Percentiles rank a stretch among this genome's conserved stretches.
Conservation (phyloP, 805 yeast species). For the Teunomyces atbi region DNA sequence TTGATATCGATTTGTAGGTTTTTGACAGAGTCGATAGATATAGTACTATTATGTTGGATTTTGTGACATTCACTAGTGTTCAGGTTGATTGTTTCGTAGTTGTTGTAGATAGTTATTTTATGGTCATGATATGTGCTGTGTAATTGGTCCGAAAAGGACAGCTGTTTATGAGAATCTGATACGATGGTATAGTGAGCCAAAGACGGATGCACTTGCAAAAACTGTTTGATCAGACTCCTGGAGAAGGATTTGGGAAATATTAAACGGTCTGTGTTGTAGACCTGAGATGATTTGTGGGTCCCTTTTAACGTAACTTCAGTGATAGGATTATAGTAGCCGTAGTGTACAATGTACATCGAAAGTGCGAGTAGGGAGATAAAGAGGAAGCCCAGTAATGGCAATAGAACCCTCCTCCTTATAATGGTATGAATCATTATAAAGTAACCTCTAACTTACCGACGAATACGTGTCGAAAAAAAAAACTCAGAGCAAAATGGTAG, state of each 20-base stretch:
- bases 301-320: background rate
- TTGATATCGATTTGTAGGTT: slow-evolving; percentile 2
- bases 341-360: background rate
- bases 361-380: background rate
- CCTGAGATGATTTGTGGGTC: background rate
- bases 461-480: too few relatives aligned
- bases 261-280: background rate
- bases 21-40: background rate
- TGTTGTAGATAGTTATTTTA: background rate
- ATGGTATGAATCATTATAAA: background rate
- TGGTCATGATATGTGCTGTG: background rate
- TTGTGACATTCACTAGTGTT: background rate
- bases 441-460: too few relatives aligned
- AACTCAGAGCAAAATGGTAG: background rate
- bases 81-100: background rate
- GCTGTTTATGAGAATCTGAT: background rate
- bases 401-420: background rate
- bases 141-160: background rate
- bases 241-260: slow-evolving; percentile 3
- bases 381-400: background rate
- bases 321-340: background rate
- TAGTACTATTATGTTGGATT: background rate
- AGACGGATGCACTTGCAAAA: background rate
- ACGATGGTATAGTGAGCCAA: background rate
- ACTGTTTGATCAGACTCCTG: background rate